These are phyloP conservation scores for Phialophora chinensis DNA, from an alignment of 2,329 filamentous ascomycete genomes.

Conservation along the genomic window DNA sequence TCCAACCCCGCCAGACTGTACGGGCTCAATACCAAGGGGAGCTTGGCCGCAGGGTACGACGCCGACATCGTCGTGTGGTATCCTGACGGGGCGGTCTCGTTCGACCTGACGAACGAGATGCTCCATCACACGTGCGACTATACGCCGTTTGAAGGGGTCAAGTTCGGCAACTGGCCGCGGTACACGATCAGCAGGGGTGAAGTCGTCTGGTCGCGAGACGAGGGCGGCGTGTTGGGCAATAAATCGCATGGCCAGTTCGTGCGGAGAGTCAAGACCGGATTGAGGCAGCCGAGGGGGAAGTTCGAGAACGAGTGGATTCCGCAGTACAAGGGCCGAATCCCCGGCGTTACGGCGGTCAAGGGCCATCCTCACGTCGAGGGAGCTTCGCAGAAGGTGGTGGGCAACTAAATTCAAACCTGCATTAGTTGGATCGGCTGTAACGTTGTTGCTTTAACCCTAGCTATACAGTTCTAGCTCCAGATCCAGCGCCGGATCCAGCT, in stretches of 20 bases:
- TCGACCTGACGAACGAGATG: slow-evolving; percentile 41
- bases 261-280: slow-evolving; percentile 3
- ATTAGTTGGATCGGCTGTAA: background rate
- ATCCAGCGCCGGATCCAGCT: background rate
- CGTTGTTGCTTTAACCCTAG: too few relatives aligned
- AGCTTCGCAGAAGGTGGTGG: background rate
- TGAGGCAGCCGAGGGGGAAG: slow-evolving; percentile 13
- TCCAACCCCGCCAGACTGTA: slow-evolving; percentile 54
- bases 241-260: slow-evolving; percentile 10
- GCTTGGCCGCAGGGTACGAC: slow-evolving; percentile 50
- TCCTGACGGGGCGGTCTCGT: slow-evolving; percentile 32
- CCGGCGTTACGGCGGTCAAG: background rate
- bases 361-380: slow-evolving; percentile 1
- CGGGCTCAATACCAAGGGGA: slow-evolving; percentile 49
- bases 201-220: slow-evolving; percentile 38
- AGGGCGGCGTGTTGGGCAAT: slow-evolving; percentile 15
- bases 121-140: slow-evolving; percentile 46
- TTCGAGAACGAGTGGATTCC: slow-evolving; percentile 23
- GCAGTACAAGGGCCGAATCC: slow-evolving; percentile 18
- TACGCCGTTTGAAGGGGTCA: slow-evolving; percentile 45
- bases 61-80: slow-evolving; percentile 54
- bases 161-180: slow-evolving; percentile 44
- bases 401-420: background rate
- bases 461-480: background rate
- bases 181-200: slow-evolving; percentile 45